Evolutionary conservation across 805 yeast species (phyloP).

Genomic region (Myxozyma sirexii): DNA sequence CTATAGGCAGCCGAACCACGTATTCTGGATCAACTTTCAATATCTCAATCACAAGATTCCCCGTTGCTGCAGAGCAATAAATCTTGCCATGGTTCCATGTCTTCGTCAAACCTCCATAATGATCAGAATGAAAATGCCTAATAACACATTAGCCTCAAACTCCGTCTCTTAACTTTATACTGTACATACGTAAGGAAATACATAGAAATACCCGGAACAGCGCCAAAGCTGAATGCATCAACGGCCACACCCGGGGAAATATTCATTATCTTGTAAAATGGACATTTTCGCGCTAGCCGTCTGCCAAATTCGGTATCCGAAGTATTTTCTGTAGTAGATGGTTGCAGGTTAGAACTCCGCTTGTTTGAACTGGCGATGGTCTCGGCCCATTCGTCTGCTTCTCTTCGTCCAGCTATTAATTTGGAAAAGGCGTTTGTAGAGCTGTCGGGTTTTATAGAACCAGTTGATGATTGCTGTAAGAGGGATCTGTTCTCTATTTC

Average conservation of each 20-base stretch:
- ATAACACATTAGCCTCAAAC: background rate
- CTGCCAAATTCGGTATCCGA: background rate
- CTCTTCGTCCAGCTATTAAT: background rate
- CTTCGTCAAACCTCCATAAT: constrained; percentile 82
- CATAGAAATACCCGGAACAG: constrained; percentile 39
- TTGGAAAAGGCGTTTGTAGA: background rate
- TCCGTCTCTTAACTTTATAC: constrained; percentile 37
- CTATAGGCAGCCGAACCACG: constrained; percentile 49
- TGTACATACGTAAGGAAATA: constrained; percentile 41
- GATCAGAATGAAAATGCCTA: constrained; percentile 88
- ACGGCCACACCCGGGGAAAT: constrained; percentile 43
- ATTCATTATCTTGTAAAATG: constrained; percentile 42
- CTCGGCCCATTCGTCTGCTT: background rate
- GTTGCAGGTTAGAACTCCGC: background rate
- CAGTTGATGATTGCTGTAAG: background rate
- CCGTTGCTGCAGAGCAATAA: constrained; percentile 74
- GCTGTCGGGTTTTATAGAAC: too few relatives aligned
- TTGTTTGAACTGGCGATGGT: background rate
- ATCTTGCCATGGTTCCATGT: constrained; percentile 74
- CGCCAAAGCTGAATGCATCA: constrained; percentile 46
- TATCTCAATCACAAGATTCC: constrained; percentile 54
- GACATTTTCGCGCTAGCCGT: constrained; percentile 30
- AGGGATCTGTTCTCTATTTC: too few relatives aligned
- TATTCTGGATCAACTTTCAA: constrained; percentile 56
- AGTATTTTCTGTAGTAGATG: background rate